Evolutionary conservation across 176 grass and related monocot genomes (phyloP).

Genomic region (Otatea glauca): DNA sequence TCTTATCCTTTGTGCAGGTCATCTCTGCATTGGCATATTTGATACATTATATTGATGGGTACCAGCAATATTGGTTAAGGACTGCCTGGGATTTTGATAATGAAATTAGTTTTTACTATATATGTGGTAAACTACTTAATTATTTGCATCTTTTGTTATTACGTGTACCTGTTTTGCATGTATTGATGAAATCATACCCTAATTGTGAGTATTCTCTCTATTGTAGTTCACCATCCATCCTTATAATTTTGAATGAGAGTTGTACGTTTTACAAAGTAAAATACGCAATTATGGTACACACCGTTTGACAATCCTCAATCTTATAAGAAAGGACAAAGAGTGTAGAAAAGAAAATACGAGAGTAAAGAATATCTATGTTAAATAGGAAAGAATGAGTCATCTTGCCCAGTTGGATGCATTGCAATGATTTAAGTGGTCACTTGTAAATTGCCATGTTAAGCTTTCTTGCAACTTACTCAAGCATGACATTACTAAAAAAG

Average conservation of each 20-base stretch:
- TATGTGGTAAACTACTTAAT: conserved; percentile 83
- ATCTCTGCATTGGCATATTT: conserved; percentile 87
- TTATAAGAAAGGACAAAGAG: not conserved
- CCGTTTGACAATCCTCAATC: not conserved
- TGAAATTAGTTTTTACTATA: conserved; percentile 98
- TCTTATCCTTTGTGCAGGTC: conserved; percentile 60
- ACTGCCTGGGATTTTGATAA: conserved; percentile 88
- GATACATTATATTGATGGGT: conserved; percentile 90
- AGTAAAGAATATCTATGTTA: conserved; percentile 6
- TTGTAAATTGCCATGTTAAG: not conserved
- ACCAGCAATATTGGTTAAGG: conserved; percentile 91
- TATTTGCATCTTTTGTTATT: conserved; percentile 37
- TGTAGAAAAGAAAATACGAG: not conserved
- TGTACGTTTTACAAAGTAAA: conserved; percentile 20
- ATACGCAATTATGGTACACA: not conserved
- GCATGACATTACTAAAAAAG: not conserved
- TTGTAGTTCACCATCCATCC: not conserved
- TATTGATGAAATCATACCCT: conserved; percentile 16
- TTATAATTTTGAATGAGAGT: not conserved
- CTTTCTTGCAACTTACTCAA: conserved; percentile 8
- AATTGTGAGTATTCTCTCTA: not conserved
- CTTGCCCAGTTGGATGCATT: conserved; percentile 1
- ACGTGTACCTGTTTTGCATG: conserved; percentile 25
- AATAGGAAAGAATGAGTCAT: not conserved
- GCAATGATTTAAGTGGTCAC: not conserved